Evolutionary conservation across 2,329 filamentous ascomycete species (phyloP), one percentile per base, ranked within the genome.

Genomic region (Epichloe typhina): DNA sequence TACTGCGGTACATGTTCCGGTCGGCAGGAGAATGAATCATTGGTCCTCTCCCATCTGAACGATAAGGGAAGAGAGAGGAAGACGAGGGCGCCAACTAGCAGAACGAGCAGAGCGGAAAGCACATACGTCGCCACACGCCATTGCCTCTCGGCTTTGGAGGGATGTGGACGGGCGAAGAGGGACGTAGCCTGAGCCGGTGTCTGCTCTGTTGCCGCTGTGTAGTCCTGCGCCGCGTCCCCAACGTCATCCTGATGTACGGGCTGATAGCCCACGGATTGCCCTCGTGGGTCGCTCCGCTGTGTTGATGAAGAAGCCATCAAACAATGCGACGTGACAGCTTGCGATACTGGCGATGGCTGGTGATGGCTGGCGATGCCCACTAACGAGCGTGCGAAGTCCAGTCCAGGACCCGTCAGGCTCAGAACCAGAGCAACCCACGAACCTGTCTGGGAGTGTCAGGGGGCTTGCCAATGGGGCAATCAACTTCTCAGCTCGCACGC

Each of bases 1-100:
- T 83, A 79, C 61, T 82, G 76, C 23, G 80, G 80, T 45, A 81
- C 72, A 40, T 71, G 68, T 50, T 60, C 56, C 31, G 64, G 61
- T 37, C 53, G 55, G 48, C 65, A 66, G 41, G 62, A 62, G 51
- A 66, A 65, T 9, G 59, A 51, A 35, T 51, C 62, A 49, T 44
- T 38, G 26, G 36, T 31, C 51, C 55, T 52, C 15, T 31, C 50
- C 13, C 46, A n/a, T 9, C 47, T 40, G 51, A 64, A 63, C 42
- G 64, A 55, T 40, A 59, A 59, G 4, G 65, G 65, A n/a, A 68
- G 59, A 15, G 62, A 64, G 33, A 64, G 56, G 53, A 66, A 69
- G 43, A 69, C 58, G 38, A 67, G 69, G 41, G 62, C 59, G 11
- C 61, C 66, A 15, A 69, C 58, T 7, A 70, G 64, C n/a, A 69